Evolutionary conservation across 345 rosid species (phyloP).

Genomic region (Sisymbrium irio): DNA sequence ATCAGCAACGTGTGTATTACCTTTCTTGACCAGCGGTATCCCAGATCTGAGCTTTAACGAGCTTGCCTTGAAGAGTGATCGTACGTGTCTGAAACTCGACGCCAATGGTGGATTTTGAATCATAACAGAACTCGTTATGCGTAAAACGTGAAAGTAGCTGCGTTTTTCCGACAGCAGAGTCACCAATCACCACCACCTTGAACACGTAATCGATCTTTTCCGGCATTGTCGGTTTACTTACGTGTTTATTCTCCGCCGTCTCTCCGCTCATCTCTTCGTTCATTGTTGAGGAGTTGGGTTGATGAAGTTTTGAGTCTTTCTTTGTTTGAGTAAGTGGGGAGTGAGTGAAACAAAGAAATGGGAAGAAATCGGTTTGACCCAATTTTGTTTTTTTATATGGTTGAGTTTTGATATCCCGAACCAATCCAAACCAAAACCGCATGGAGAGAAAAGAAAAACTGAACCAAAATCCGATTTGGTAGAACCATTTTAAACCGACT

Average conservation of each 20-base stretch:
- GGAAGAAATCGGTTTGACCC: not conserved
- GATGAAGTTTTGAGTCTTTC: slow-evolving; percentile 1
- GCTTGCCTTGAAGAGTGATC: slow-evolving; percentile 51
- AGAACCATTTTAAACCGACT: not conserved
- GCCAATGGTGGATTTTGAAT: slow-evolving; percentile 82
- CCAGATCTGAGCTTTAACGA: slow-evolving; percentile 96
- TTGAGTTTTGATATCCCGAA: not conserved
- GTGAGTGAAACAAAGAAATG: slow-evolving; percentile 26
- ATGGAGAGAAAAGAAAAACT: not conserved
- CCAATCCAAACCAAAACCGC: not conserved
- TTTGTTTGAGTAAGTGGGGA: slow-evolving; percentile 24
- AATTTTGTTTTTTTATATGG: not conserved
- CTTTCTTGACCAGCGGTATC: slow-evolving; percentile 97
- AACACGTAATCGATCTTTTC: slow-evolving; percentile 72
- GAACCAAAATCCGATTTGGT: not conserved
- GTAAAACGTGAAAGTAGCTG: slow-evolving; percentile 75
- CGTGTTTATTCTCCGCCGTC: slow-evolving; percentile 24
- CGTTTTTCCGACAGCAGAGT: slow-evolving; percentile 82
- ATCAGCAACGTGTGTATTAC: slow-evolving; percentile 28
- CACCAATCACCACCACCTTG: slow-evolving; percentile 80
- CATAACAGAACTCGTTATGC: slow-evolving; percentile 62
- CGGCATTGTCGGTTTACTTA: slow-evolving; percentile 25
- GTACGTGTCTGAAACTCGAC: slow-evolving; percentile 86
- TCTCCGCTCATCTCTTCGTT: slow-evolving; percentile 69
- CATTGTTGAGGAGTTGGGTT: slow-evolving; percentile 27